These are phyloP conservation scores for Phlyctochytrium bullatum DNA, from an alignment of 192 early-diverging fungal genomes.

Conservation along the genomic window DNA sequence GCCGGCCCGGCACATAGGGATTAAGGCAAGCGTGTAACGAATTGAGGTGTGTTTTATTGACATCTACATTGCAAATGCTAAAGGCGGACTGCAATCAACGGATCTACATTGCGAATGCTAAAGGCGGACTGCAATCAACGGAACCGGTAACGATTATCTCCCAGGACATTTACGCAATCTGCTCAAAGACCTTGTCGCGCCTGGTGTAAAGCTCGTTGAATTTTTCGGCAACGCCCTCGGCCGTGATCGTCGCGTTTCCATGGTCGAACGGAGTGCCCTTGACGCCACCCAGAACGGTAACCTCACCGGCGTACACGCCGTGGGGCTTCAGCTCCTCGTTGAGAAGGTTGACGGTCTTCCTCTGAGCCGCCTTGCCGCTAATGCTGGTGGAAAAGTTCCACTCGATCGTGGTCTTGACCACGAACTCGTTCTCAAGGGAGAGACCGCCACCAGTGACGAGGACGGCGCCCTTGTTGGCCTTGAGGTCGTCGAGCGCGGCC, in stretches of 20 bases:
- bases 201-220: not conserved
- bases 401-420: slow-evolving; percentile 7
- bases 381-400: slow-evolving; percentile 8
- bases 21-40: no score
- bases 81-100: no score
- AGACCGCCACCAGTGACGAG: slow-evolving; percentile 30
- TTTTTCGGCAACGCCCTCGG: not conserved
- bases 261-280: slow-evolving; percentile 23
- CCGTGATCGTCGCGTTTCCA: slow-evolving; percentile 5
- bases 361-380: slow-evolving; percentile 25
- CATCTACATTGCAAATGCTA: no score
- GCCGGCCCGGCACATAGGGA: no score
- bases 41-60: no score
- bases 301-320: slow-evolving; percentile 33
- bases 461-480: no score
- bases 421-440: slow-evolving; percentile 15
- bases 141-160: no score
- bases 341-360: slow-evolving; percentile 24
- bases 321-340: slow-evolving; percentile 20
- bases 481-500: slow-evolving; percentile 2
- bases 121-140: no score
- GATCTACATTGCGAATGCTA: no score
- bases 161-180: not conserved
- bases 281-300: slow-evolving; percentile 23
- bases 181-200: not conserved